Base-by-base conservation (phyloP, 495 filamentous ascomycete species). In the Penicillium coprophilum region DNA sequence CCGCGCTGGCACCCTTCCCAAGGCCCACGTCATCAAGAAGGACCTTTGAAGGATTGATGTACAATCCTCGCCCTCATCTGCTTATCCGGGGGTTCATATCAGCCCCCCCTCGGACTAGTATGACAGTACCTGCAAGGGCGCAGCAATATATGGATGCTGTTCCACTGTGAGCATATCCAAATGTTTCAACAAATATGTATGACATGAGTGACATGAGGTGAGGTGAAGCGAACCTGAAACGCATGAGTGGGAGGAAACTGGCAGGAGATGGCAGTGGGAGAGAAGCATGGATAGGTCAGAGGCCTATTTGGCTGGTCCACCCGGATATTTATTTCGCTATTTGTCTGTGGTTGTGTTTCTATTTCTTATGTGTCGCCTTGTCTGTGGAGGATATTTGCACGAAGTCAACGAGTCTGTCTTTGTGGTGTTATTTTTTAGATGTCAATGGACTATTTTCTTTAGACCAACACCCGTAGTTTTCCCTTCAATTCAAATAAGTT, bases 21-120 rank as follows among this genome's bases (percentile, higher is more conserved):
- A 65, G 60, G 76, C 74, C 50, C 65, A 75, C 52, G 49, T 78
- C 39, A 45, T 70, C 61, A 64, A 64, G 55, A 73, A 74, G 72
- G 71, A 68, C 27, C 52, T 65, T 56, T 71, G 65, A 61, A 47
- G 47, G 38, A 43, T 54, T 31, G 28, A 57, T 58, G 15, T 43
- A 12, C 9, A 20, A 10, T 32, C 56, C 45, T 44, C 12, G 12
- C 30, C 40, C 21, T 46, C 15, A 28, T 52, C 38, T 38, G 31
- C 52, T 54, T 34, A 7, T 34, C 19, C 21, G 30, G 15, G 15
- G 30, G 40, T 34, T 9, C 24, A 43, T 52, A 31, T 30, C 20
- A 28, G 34, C 13, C 41, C 15, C 15, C 11, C 19, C 23, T 46
- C 9, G 31, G 43, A 34, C 4, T 54, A 28, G 41, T 24, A 32